Base-by-base conservation (phyloP, 2,329 filamentous ascomycete species). In the Elsinoe australis region DNA sequence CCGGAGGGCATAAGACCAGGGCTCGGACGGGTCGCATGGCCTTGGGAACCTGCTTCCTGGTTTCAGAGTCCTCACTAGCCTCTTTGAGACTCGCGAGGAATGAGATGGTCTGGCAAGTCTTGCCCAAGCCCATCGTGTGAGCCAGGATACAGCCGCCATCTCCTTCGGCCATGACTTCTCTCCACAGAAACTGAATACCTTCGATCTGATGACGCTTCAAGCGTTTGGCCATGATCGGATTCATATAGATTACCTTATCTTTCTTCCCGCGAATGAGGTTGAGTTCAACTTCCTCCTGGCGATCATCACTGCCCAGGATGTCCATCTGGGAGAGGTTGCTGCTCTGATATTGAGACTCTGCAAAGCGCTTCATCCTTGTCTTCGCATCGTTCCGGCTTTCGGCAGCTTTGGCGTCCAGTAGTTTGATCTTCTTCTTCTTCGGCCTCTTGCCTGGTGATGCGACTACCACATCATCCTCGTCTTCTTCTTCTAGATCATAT, bases 101-200 rank as follows among this genome's bases (percentile, higher is more conserved):
- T 0, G 87, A 85, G 51, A 95, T 87, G 4, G 72, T 74, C 67
- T 95, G 88, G 82, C 94, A 87, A 0, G 88, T 94, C 68, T 95
- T 95, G 12, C 88, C 88, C 2, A 95, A 68, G 1, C 89, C 89
- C 88, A 95, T 95, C 0, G 85, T 87, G 62, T 95, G 88, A 4
- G 88, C 85, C 15, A 95, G 71, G 9, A 94, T 72, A 59, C 86
- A 94, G 2, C 88, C 88, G 63, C 88, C 81, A 14, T 72, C 67
- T 1, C 69, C 54, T 3, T 56, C 58, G 24, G 75, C 72, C 4
- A 90, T 77, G 35, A 95, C 70, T 54, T 90, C 83, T 55, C 87
- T 81, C 87, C 89, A 95, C 71, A 95, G 77, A 64, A 95, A 95
- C 8, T 82, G 81, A 15, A 95, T 79, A 1, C 89, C 89, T 1